Evolutionary conservation across 805 yeast genomes (phyloP), one percentile per base, ranked within the genome.

Genomic region (Zygosaccharomyces siamensis): DNA sequence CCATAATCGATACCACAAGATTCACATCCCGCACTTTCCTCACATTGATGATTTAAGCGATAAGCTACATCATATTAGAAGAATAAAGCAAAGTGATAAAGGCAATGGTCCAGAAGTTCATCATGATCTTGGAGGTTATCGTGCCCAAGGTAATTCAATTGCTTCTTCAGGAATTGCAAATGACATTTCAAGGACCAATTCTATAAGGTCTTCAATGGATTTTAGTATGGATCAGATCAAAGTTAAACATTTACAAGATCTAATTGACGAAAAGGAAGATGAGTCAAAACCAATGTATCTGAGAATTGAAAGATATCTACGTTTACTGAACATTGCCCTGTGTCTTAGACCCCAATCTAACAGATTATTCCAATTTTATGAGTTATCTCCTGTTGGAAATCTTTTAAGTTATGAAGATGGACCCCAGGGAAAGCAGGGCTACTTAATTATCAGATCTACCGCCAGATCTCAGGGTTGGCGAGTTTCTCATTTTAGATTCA

Each of bases 401-500:
- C 72, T 89, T 42, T 71, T 93, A 36, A 83, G 92, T 43, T 83
- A 87, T 54, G 99, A 93, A 64, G 78, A 80, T 26, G 85, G 87
- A 0, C 85, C 75, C 60, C 81, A 80, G 48, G 96, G 98, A 1
- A 93, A 89, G 59, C 97, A 93, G 67, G 99, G 99, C 1, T 79
- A 80, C 44, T 66, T 92, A 49, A 79, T 86, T 47, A 79, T 90
- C 41, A 81, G 89, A 18, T 84, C 96, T 0, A 81, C 89, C 0
- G 92, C 98, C 0, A 81, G 80, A 53, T 76, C 89, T 0, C 95
- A 89, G 63, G 98, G 99, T 2, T 93, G 99, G 98, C 75, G 95
- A 57, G 97, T 92, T 5, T 86, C 93, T 3, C 97, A 92, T 62
- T 80, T 89, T 67, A 81, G 79, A 52, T 80, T 87, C 6, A 78